Base-by-base conservation (phyloP, 2,329 filamentous ascomycete genomes). In the Graphium sp. region DNA sequence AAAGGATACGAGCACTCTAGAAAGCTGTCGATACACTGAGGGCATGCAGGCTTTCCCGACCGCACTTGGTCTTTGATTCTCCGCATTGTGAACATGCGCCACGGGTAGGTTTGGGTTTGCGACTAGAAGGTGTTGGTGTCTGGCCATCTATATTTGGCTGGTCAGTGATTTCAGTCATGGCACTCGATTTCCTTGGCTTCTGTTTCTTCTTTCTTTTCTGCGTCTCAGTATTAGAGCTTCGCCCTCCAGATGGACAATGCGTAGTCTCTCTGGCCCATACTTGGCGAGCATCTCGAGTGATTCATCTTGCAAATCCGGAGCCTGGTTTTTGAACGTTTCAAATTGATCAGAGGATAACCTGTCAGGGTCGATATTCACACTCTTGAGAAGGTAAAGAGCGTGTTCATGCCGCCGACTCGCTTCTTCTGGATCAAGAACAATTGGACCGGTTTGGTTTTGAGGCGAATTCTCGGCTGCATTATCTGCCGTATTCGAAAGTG, bases 241-340 rank as follows among this genome's bases (percentile, higher is more conserved):
- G n/a, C n/a, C n/a, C n/a, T n/a, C n/a, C n/a, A n/a, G n/a, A 30
- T 69, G 65, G 5, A 73, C 60, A 27, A 73, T 70, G 8, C 62
- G 54, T 15, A 73, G 45, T 10, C 60, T 50, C 40, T 70, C 64
- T 6, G 67, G 66, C 13, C 67, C 67, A 31, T 70, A 70, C 38
- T 56, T 60, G 1, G 58, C 53, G 8, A 72, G 50, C 64, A 73
- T 66, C 2, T 50, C 54, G 10, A 73, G 45, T 1, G 67, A 72
- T 30, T 64, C 55, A 29, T 50, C 48, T 36, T 72, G 67, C 5
- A 71, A 44, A 4, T 60, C 53, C 0, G 66, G 64, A 1, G 65
- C 58, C 43, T 73, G 67, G 31, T 73, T 72, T 7, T 66, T 53
- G 37, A 73, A 68, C 11, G 70, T 72, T 37, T 50, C 59, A 34